Percentiles rank a stretch among this genome's conserved stretches.
phyloP scores from a whole-genome alignment of 1,284 basidiomycete genomes.

The Cutaneotrichosporon mucoides region DNA sequence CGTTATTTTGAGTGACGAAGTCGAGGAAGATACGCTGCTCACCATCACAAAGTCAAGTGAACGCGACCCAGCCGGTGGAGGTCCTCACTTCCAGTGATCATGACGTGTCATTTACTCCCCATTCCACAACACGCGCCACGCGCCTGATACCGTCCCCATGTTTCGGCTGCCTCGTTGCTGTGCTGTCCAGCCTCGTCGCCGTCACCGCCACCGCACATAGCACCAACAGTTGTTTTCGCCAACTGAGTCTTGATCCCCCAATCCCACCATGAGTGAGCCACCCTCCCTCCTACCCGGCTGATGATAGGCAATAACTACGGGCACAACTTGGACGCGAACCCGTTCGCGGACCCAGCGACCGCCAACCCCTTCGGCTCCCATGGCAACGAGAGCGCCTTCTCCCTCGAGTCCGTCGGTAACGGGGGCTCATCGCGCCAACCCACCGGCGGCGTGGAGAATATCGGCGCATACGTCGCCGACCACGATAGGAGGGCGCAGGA shows the following conservation, averaged over 20 bases:
- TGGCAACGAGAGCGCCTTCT: constrained; percentile 40
- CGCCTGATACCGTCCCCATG: too few relatives aligned
- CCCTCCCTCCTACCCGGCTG: not conserved
- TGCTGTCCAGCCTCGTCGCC: not conserved
- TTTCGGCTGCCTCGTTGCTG: not conserved
- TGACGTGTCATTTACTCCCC: not conserved
- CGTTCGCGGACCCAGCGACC: constrained; percentile 2
- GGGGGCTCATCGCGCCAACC: not conserved
- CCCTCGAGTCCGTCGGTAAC: constrained; percentile 24
- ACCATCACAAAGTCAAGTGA: too few relatives aligned
- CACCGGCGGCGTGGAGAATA: constrained; percentile 18
- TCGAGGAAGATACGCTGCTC: too few relatives aligned
- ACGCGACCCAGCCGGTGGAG: not conserved
- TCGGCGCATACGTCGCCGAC: constrained; percentile 21
- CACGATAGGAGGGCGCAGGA: constrained; percentile 23
- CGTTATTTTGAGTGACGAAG: too few relatives aligned
- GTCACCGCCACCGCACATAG: too few relatives aligned
- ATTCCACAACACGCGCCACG: too few relatives aligned
- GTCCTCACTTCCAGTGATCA: not conserved
- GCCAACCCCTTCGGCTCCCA: constrained; percentile 39
- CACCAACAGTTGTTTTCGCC: too few relatives aligned
- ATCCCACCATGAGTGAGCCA: not conserved
- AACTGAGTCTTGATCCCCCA: not conserved
- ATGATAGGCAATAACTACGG: not conserved
- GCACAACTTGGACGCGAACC: not conserved